These are phyloP conservation scores for Baorangia bicolor DNA, from an alignment of 768 basidiomycete species.

Conservation along the genomic window DNA sequence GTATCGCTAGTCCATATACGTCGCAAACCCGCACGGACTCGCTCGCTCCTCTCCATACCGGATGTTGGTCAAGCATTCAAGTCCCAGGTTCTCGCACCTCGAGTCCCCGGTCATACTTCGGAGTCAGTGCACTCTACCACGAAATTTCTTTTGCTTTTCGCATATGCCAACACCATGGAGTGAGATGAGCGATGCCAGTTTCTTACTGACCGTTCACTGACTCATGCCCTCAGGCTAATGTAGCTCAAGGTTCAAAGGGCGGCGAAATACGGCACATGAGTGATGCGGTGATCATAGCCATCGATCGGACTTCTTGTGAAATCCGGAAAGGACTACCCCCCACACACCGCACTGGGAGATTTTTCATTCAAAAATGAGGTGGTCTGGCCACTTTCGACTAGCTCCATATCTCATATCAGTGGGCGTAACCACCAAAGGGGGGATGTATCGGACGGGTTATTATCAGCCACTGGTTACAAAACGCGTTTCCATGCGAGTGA, in stretches of 20 bases:
- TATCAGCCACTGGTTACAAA: slow-evolving; percentile 5
- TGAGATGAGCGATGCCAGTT: background rate
- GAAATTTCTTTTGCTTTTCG: background rate
- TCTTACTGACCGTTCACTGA: background rate
- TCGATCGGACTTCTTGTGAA: slow-evolving; percentile 20
- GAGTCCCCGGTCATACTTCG: slow-evolving; percentile 3
- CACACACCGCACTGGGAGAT: slow-evolving; percentile 19
- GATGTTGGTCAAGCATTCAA: background rate
- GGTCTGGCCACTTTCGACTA: slow-evolving; percentile 7
- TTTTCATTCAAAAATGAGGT: slow-evolving; percentile 25
- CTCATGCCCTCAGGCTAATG: slow-evolving; percentile 8
- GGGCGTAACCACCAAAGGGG: slow-evolving; percentile 5
- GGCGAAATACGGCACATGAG: slow-evolving; percentile 11
- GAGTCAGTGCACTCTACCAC: background rate
- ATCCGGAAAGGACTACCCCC: slow-evolving; percentile 4
- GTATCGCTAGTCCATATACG: background rate
- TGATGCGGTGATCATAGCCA: slow-evolving; percentile 25
- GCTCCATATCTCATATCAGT: slow-evolving; percentile 15
- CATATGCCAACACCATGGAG: background rate
- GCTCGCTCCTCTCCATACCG: background rate
- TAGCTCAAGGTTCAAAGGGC: slow-evolving; percentile 13
- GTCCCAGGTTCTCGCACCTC: background rate
- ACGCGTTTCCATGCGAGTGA: slow-evolving; percentile 11
- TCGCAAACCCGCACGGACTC: background rate
- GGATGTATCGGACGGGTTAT: slow-evolving; percentile 3